These are phyloP conservation scores for Halophytophthora batemanensis DNA, from an alignment of 352 stramenopile genomes.

Conservation along the genomic window DNA sequence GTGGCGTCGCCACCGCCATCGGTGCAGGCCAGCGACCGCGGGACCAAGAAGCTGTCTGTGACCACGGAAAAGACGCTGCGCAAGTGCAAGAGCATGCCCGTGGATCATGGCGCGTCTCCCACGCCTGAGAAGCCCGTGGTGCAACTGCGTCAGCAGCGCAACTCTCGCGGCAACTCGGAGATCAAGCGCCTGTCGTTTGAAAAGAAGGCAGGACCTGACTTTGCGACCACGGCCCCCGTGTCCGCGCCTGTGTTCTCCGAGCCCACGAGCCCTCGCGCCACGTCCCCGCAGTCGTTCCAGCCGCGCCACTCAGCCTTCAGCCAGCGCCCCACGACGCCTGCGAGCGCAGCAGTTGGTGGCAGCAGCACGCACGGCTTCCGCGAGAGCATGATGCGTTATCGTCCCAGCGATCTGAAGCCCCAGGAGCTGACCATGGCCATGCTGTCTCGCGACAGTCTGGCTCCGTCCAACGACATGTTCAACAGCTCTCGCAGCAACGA, in stretches of 20 bases:
- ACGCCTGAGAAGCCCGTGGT: conserved; percentile 25
- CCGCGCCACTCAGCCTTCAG: conserved; percentile 1
- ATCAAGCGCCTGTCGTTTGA: conserved; percentile 35
- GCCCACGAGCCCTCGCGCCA: too few species aligned
- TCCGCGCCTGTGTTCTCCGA: conserved; percentile 16
- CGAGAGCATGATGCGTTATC: conserved; percentile 73
- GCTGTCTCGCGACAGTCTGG: conserved; percentile 56
- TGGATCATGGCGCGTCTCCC: conserved; percentile 26
- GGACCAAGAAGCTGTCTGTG: conserved; percentile 11
- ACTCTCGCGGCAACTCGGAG: conserved; percentile 33
- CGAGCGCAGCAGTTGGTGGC: neutral
- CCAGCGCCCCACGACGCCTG: neutral
- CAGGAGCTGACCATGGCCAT: conserved; percentile 43
- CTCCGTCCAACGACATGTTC: conserved; percentile 28
- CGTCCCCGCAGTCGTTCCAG: too few species aligned
- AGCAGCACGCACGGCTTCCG: conserved; percentile 34
- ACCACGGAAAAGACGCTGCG: conserved; percentile 21
- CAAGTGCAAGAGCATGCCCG: conserved; percentile 31
- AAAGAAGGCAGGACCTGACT: conserved; percentile 18
- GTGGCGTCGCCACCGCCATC: conserved; percentile 3
- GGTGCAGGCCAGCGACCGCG: conserved; percentile 7
- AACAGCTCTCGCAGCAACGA: conserved; percentile 17
- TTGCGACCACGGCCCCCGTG: conserved; percentile 3
- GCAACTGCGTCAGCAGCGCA: conserved; percentile 23
- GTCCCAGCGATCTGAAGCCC: conserved; percentile 57